Percentiles rank a stretch among this genome's conserved stretches.
phyloP scores from a whole-genome alignment of 345 rosid species.

The Alliaria petiolata region DNA sequence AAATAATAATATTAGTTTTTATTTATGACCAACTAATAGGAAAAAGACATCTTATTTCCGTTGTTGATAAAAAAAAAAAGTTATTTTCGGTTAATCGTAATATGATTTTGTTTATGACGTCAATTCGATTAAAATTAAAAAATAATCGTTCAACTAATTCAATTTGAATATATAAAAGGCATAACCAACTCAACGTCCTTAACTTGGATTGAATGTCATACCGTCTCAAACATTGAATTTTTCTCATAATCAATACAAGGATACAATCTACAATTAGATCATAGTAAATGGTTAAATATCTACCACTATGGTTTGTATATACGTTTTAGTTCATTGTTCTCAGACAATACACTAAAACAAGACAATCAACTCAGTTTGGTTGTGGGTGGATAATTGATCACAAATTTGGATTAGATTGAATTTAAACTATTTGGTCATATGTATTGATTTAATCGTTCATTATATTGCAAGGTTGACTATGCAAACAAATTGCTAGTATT shows the following conservation, averaged over 20 bases:
- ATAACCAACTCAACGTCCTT: conserved; percentile 6
- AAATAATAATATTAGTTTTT: too few species aligned
- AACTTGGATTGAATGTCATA: not conserved
- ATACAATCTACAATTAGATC: not conserved
- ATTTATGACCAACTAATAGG: too few species aligned
- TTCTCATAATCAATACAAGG: not conserved
- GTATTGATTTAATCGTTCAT: not conserved
- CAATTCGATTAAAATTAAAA: not conserved
- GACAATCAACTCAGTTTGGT: not conserved
- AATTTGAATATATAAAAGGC: not conserved
- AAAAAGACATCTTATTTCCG: too few species aligned
- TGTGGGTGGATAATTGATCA: not conserved
- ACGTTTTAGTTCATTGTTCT: not conserved
- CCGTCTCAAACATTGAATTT: not conserved
- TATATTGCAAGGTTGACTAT: not conserved
- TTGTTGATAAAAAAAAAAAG: too few species aligned
- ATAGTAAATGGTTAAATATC: not conserved
- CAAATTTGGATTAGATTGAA: not conserved
- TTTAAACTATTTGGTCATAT: not conserved
- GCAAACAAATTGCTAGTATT: not conserved
- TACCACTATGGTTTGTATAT: not conserved
- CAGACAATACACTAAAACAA: not conserved
- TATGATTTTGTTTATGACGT: not conserved
- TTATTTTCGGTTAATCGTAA: too few species aligned
- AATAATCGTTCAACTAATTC: not conserved